Conservation (phyloP, 2,329 filamentous ascomycete genomes). For the Akanthomyces lecanii region DNA sequence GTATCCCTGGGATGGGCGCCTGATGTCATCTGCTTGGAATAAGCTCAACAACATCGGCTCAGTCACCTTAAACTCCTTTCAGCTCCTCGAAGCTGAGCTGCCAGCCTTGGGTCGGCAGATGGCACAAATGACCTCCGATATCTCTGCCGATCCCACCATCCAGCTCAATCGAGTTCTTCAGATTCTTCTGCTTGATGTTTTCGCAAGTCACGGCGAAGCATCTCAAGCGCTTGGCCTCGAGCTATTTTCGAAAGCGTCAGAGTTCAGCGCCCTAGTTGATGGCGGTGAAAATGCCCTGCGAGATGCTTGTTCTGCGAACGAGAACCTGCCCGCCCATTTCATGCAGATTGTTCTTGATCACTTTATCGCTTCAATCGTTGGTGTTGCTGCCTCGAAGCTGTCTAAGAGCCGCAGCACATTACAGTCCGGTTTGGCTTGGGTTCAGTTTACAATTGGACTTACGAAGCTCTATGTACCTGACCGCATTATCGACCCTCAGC, state of each 20-base stretch:
- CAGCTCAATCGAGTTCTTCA: constrained; percentile 47
- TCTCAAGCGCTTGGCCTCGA: constrained; percentile 28
- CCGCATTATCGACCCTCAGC: constrained; percentile 76
- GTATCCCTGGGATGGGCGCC: constrained; percentile 39
- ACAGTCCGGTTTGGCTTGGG: constrained; percentile 58
- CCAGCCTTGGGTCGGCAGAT: constrained; percentile 56
- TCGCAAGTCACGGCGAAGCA: constrained; percentile 35
- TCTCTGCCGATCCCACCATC: constrained; percentile 46
- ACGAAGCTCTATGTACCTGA: constrained; percentile 82
- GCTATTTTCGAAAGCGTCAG: constrained; percentile 24
- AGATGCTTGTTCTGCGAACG: not conserved
- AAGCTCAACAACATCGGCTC: constrained; percentile 49
- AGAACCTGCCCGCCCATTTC: constrained; percentile 6
- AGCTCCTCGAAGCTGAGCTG: constrained; percentile 61
- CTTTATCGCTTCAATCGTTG: constrained; percentile 43
- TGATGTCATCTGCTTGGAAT: constrained; percentile 46
- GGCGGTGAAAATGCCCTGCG: constrained; percentile 20
- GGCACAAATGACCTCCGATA: constrained; percentile 43
- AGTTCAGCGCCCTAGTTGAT: not conserved
- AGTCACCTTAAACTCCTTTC: constrained; percentile 56
- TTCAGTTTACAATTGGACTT: constrained; percentile 68
- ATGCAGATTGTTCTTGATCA: constrained; percentile 33
- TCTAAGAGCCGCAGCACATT: constrained; percentile 24
- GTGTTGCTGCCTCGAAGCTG: constrained; percentile 32
- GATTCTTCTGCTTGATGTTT: constrained; percentile 40